Conservation (phyloP, 192 early-diverging fungal genomes). For the Coemansia sp. region DNA sequence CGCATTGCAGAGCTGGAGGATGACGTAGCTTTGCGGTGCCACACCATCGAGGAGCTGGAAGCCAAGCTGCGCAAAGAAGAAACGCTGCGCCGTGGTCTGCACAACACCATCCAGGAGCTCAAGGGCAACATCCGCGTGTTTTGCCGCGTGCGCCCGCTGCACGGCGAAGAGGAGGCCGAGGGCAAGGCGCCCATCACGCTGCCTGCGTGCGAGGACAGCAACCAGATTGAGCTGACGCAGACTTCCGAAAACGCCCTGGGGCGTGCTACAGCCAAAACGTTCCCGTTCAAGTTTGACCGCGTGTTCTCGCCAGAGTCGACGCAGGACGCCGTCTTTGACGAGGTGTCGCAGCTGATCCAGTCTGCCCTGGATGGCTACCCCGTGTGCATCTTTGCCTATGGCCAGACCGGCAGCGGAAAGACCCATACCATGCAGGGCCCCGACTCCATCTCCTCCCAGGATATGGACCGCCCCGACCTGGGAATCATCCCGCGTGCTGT, state of each 20-base stretch:
- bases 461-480: conserved; percentile 37
- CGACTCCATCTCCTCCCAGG: conserved; percentile 21
- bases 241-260: conserved; percentile 50
- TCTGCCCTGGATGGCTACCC: conserved; percentile 95
- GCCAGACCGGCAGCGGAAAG: conserved; percentile 94
- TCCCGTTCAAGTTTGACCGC: conserved; percentile 81
- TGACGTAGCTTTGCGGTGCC: conserved; percentile 37
- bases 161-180: conserved; percentile 27
- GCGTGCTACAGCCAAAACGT: conserved; percentile 58
- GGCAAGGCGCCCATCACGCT: conserved; percentile 51
- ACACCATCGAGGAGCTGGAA: conserved; percentile 56
- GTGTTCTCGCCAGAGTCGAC: conserved; percentile 69
- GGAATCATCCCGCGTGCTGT: conserved; percentile 97
- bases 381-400: conserved; percentile 97
- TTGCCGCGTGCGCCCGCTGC: conserved; percentile 83
- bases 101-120: conserved; percentile 91
- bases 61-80: conserved; percentile 72
- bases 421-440: conserved; percentile 80
- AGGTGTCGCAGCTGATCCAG: conserved; percentile 95
- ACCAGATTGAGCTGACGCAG: conserved; percentile 75
- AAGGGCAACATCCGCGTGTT: conserved; percentile 98
- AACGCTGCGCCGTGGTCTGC: conserved; percentile 72
- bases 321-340: conserved; percentile 85
- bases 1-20: conserved; percentile 54
- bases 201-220: conserved; percentile 58